These are phyloP conservation scores for Kazachstania viticola DNA, from an alignment of 805 yeast genomes.

Conservation along the genomic window DNA sequence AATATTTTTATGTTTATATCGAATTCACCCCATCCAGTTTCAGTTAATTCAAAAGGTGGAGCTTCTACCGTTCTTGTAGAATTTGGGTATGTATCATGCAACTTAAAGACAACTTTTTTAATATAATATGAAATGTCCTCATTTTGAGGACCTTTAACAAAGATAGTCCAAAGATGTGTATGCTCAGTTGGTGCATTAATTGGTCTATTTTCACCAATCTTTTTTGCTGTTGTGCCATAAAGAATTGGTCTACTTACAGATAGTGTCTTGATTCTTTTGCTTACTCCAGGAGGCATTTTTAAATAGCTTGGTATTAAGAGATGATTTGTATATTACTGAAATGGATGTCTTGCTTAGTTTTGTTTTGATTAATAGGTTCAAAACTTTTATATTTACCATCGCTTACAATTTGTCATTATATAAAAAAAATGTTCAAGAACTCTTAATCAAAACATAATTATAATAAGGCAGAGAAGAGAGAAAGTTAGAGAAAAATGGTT, in stretches of 20 bases:
- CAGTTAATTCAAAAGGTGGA: slow-evolving; percentile 93
- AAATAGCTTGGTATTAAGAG: background rate
- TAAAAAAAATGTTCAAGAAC: background rate
- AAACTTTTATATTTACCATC: no score
- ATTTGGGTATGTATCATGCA: slow-evolving; percentile 88
- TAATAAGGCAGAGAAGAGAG: no score
- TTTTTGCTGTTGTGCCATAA: slow-evolving; percentile 72
- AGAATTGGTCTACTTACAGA: slow-evolving; percentile 68
- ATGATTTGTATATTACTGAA: no score
- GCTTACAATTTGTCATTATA: background rate
- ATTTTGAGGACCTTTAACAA: slow-evolving; percentile 68
- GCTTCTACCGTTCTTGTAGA: slow-evolving; percentile 75
- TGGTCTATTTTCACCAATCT: slow-evolving; percentile 45
- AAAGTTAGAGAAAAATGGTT: slow-evolving; percentile 26
- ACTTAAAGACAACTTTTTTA: slow-evolving; percentile 84
- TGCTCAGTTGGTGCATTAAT: slow-evolving; percentile 72
- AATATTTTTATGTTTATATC: slow-evolving; percentile 82
- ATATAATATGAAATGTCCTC: slow-evolving; percentile 72
- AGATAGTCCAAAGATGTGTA: slow-evolving; percentile 93
- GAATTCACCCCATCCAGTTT: slow-evolving; percentile 99
- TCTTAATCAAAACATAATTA: background rate
- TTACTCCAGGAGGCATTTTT: slow-evolving; percentile 16
- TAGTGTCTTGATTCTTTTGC: slow-evolving; percentile 36
- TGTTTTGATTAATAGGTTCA: background rate
- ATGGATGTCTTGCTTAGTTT: background rate